Evolutionary conservation across 1,139 yeast genomes (phyloP), one percentile per base, ranked within the genome.

Genomic region (Williopsis jadinii): DNA sequence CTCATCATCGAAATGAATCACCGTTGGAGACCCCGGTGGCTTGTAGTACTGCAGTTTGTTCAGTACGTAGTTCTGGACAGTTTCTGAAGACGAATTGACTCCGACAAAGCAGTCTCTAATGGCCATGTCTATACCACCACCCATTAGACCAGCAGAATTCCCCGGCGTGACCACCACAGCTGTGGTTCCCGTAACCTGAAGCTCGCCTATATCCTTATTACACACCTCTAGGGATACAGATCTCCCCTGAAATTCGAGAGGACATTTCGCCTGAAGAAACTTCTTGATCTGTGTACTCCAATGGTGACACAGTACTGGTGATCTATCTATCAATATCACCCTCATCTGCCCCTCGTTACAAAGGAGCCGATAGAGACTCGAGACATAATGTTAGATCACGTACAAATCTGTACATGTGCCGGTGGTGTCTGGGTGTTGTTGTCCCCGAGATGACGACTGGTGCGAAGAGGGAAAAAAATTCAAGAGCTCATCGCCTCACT

Each of bases 101-200:
- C 35, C 30, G 12, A 34, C 28, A 33, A 45, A 45, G 9, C 36
- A 30, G 8, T 38, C 42, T 11, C 38, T 39, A n/a, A 43, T 28
- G 11, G 38, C 40, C 15, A 9, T 27, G 13, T 45, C 48, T 6
- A 45, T 28, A 2, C 48, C 48, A 11, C 48, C 48, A 13, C 41
- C 32, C 48, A 45, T 45, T 10, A 26, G 11, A 3, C 48, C 48
- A 12, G 41, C 40, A 5, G 44, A 39, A 40, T 45, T 45, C 9
- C 48, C 48, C 5, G 48, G 48, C 2, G 45, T 39, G 1, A 45
- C 48, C 8, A 45, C 39, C 5, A 42, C 46, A 10, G 43, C 36
- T 6, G 11, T 15, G 14, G 36, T 36, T 12, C 19, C 12, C 8
- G 11, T 11, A 15, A 34, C 14, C 26, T 15, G 10, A n/a, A 36